These are phyloP conservation scores for Thermoascus crustaceus DNA, from an alignment of 2,329 filamentous ascomycete genomes.

Conservation along the genomic window DNA sequence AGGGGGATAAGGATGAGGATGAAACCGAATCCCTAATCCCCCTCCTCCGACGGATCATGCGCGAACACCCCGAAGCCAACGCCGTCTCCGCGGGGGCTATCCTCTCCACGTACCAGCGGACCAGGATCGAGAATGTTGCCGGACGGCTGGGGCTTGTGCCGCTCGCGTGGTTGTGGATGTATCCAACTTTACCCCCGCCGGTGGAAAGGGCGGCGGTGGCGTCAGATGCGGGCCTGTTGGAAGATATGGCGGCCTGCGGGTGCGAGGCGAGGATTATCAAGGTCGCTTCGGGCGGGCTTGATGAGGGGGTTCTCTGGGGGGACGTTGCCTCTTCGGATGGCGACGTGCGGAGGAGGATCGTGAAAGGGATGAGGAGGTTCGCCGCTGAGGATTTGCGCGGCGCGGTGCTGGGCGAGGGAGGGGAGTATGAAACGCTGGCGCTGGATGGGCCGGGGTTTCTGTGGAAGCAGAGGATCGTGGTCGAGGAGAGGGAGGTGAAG, in stretches of 20 bases:
- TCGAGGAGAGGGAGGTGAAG: constrained; percentile 50
- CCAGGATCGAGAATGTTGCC: constrained; percentile 86
- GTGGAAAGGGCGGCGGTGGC: constrained; percentile 15
- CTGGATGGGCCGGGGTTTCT: constrained; percentile 66
- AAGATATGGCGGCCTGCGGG: constrained; percentile 70
- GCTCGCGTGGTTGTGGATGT: constrained; percentile 88
- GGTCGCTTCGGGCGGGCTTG: constrained; percentile 82
- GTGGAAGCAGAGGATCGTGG: constrained; percentile 62
- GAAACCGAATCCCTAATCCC: constrained; percentile 72
- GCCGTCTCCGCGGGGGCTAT: constrained; percentile 88
- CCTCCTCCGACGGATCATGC: constrained; percentile 60
- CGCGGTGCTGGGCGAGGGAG: constrained; percentile 80
- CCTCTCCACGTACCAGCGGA: constrained; percentile 89
- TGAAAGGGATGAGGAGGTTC: constrained; percentile 50
- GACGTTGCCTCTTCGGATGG: constrained; percentile 55
- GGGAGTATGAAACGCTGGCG: constrained; percentile 91
- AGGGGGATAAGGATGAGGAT: constrained; percentile 4
- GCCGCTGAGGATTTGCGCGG: constrained; percentile 50
- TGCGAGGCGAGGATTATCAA: constrained; percentile 91
- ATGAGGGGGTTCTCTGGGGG: constrained; percentile 71
- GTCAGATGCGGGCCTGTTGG: constrained; percentile 48
- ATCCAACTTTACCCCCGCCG: constrained; percentile 58
- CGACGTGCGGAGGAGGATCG: constrained; percentile 39
- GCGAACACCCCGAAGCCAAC: constrained; percentile 68
- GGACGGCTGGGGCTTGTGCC: constrained; percentile 73